Percentiles rank a stretch among this genome's conserved stretches.
phyloP scores from a whole-genome alignment of 495 filamentous ascomycete species.

The Aspergillus bertholletiae region DNA sequence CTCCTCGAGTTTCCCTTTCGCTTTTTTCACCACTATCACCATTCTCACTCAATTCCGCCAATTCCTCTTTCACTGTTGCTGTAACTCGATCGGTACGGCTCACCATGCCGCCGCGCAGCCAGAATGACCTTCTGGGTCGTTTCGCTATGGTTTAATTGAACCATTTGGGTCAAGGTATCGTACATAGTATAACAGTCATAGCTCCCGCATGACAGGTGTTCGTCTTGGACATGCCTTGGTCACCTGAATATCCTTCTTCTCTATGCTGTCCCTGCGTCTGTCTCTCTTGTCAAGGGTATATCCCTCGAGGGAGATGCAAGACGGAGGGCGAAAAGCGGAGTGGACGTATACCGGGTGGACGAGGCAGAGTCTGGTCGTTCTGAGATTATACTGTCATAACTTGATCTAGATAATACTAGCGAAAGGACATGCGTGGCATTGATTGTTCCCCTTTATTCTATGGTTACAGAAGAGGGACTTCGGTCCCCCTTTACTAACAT shows the following conservation, averaged over 20 bases:
- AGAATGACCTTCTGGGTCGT: conserved; percentile 20
- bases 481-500: conserved; percentile 20
- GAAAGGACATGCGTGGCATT: conserved; percentile 71
- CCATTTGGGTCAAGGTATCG: conserved; percentile 54
- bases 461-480: conserved; percentile 7
- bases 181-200: conserved; percentile 49
- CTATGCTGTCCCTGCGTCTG: not conserved
- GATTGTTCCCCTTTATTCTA: conserved; percentile 44
- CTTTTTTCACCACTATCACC: not conserved
- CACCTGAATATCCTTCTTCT: not conserved
- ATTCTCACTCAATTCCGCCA: not conserved
- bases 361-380: conserved; percentile 35
- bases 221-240: conserved; percentile 19
- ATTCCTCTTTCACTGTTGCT: conserved; percentile 2
- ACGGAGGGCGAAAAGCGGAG: not conserved
- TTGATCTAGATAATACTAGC: conserved; percentile 85
- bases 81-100: conserved; percentile 28
- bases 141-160: conserved; percentile 32
- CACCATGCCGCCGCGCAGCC: conserved; percentile 33
- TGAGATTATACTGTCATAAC: conserved; percentile 71
- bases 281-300: not conserved
- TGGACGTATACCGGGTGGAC: not conserved
- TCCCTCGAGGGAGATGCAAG: not conserved
- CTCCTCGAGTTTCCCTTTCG: conserved; percentile 12
- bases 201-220: conserved; percentile 61